phyloP scores from a whole-genome alignment of 192 early-diverging fungal species.

The Podila horticola region DNA sequence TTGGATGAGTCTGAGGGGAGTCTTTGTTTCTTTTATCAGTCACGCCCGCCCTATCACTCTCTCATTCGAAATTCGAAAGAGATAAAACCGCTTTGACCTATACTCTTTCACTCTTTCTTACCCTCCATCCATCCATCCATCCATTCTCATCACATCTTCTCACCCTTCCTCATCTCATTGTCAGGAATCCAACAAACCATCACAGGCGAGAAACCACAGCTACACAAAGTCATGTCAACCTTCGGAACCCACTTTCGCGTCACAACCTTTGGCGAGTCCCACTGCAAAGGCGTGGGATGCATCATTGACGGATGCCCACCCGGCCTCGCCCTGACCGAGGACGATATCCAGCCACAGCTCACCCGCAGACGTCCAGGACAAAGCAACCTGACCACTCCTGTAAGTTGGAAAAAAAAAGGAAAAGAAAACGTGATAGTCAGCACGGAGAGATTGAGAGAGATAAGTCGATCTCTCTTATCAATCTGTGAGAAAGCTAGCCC shows the following conservation, averaged over 20 bases:
- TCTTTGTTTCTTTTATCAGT: too few relatives aligned
- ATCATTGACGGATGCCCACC: slow-evolving; percentile 97
- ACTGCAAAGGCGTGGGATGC: slow-evolving; percentile 97
- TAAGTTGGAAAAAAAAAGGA: slow-evolving; percentile 46
- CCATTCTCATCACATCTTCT: neutral
- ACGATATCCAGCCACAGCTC: slow-evolving; percentile 93
- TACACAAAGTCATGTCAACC: slow-evolving; percentile 70
- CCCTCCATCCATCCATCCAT: neutral
- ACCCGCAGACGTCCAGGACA: slow-evolving; percentile 95
- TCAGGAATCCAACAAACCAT: neutral
- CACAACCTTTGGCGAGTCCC: slow-evolving; percentile 97
- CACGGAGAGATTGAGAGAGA: slow-evolving; percentile 8
- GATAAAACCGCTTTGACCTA: neutral
- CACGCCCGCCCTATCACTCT: too few relatives aligned
- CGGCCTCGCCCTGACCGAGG: slow-evolving; percentile 89
- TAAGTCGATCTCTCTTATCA: neutral
- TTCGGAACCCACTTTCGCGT: slow-evolving; percentile 90
- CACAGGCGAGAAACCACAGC: neutral
- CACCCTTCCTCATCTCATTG: neutral
- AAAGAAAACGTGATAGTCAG: neutral
- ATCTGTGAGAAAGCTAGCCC: too few relatives aligned
- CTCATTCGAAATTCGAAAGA: too few relatives aligned
- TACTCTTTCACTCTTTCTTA: neutral
- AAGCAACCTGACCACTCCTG: slow-evolving; percentile 94
- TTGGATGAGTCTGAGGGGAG: too few relatives aligned